Evolutionary conservation across 129 eudicot genomes (phyloP), one percentile per base, ranked within the genome.

Genomic region (Chrysanthemum seticuspe): DNA sequence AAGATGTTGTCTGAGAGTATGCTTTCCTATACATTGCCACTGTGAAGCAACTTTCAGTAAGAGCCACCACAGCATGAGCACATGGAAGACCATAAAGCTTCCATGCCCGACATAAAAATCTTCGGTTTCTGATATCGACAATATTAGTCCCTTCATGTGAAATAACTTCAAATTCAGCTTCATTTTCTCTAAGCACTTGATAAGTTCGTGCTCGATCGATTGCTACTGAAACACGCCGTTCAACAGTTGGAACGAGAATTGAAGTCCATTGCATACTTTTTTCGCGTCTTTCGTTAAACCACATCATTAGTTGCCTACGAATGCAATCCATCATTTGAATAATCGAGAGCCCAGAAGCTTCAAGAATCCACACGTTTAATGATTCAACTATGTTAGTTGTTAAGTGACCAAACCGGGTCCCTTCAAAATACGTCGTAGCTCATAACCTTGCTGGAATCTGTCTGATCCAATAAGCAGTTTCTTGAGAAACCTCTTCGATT

Each of bases 251-350:
- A 10, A 91, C 91, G 1, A 91, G 80, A 10, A 84, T 80, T 2
- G 91, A 87, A 15, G 95, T 77, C 95, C 97, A 87, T 59, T 79
- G 87, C 95, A 82, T 82, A 60, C 97, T 91, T 4, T 79, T 62
- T 55, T 91, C 95, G 0, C 97, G 86, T 13, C 97, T 67, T 49
- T 87, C 91, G 21, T 91, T 91, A 50, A 91, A 91, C 97, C 97
- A 91, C 71, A 87, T 83, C 95, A 87, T 91, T 19, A 91, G 50
- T 45, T 87, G 89, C 21, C 95, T 54, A 0, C 97, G 87, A 5
- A 91, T 87, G 18, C 80, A 75, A 60, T 91, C 97, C 94, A 90
- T 87, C 97, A 87, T 91, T 73, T 91, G 97, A 9, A 91, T 78
- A 2, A 91, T 86, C 0, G 97, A 95, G 48, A 91, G 88, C 18